These are phyloP conservation scores for Metarhizium guizhouense DNA, from an alignment of 2,329 filamentous ascomycete genomes.

Conservation along the genomic window DNA sequence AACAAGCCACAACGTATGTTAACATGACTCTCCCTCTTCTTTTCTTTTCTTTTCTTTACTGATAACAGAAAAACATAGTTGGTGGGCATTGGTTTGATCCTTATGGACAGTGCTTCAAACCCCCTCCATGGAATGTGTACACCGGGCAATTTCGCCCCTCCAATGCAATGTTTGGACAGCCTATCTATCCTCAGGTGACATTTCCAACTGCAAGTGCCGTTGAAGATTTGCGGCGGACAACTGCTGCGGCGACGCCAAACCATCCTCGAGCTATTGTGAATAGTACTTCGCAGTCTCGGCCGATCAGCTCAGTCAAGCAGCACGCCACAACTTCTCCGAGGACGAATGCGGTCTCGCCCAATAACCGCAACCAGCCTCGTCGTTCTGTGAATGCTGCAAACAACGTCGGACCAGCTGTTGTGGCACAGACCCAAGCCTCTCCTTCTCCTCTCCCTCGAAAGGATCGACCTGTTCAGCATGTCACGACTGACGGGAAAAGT, in stretches of 20 bases:
- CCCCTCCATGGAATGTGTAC: slow-evolving; percentile 9
- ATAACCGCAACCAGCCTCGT: neutral
- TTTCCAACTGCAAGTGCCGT: slow-evolving; percentile 3
- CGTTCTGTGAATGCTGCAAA: neutral
- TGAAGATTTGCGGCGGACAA: slow-evolving; percentile 19
- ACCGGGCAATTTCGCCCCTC: slow-evolving; percentile 19
- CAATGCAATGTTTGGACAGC: slow-evolving; percentile 1
- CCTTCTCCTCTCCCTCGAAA: slow-evolving; percentile 5
- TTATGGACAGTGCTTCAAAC: no score
- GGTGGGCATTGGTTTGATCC: slow-evolving; percentile 9
- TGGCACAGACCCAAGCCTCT: neutral
- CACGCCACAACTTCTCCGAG: neutral
- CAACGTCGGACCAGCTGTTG: neutral
- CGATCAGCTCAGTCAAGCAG: neutral
- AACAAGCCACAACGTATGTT: no score
- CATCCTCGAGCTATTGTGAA: slow-evolving; percentile 8
- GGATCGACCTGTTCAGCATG: neutral
- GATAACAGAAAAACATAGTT: no score
- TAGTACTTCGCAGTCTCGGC: slow-evolving; percentile 8
- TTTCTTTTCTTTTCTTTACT: no score
- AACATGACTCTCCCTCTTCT: no score
- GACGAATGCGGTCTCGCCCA: neutral
- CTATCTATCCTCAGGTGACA: neutral
- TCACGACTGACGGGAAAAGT: neutral
- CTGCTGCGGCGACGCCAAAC: slow-evolving; percentile 12